Conservation (phyloP, 1,139 yeast species). For the Candida neerlandica region DNA sequence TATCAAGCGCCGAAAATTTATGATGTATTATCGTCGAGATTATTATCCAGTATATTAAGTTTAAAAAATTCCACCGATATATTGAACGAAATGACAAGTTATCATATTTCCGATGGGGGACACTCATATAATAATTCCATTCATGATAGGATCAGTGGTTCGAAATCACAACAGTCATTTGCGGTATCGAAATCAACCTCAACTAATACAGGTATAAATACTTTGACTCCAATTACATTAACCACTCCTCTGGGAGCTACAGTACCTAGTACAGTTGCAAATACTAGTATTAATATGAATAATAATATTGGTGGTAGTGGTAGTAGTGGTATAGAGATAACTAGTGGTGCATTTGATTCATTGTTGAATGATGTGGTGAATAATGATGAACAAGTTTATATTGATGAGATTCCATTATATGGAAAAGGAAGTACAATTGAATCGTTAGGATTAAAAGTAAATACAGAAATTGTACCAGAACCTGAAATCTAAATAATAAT, state of each 20-base stretch:
- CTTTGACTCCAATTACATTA: slow-evolving; percentile 23
- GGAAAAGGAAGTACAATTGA: slow-evolving; percentile 47
- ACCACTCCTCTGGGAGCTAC: slow-evolving; percentile 27
- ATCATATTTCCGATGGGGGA: slow-evolving; percentile 41
- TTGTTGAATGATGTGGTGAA: slow-evolving; percentile 28
- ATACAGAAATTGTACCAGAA: slow-evolving; percentile 17
- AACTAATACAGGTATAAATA: slow-evolving; percentile 16
- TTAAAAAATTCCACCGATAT: slow-evolving; percentile 39
- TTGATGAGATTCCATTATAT: slow-evolving; percentile 43
- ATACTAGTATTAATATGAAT: slow-evolving; percentile 13
- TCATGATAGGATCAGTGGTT: slow-evolving; percentile 10
- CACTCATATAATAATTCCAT: slow-evolving; percentile 28
- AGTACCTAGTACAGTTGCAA: slow-evolving; percentile 11
- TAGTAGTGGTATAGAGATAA: slow-evolving; percentile 25
- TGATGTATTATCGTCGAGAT: slow-evolving; percentile 41
- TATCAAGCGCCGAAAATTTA: slow-evolving; percentile 79
- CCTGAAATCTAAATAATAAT: too few species aligned
- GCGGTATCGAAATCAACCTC: slow-evolving; percentile 14
- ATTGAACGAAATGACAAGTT: slow-evolving; percentile 38
- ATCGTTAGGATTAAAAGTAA: slow-evolving; percentile 33
- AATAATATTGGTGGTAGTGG: slow-evolving; percentile 12
- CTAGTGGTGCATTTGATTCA: slow-evolving; percentile 34
- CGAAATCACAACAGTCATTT: slow-evolving; percentile 10
- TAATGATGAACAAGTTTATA: slow-evolving; percentile 26
- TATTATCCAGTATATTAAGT: slow-evolving; percentile 39